Evolutionary conservation across 345 rosid genomes (phyloP).

Genomic region (Bretschneidera sinensis): DNA sequence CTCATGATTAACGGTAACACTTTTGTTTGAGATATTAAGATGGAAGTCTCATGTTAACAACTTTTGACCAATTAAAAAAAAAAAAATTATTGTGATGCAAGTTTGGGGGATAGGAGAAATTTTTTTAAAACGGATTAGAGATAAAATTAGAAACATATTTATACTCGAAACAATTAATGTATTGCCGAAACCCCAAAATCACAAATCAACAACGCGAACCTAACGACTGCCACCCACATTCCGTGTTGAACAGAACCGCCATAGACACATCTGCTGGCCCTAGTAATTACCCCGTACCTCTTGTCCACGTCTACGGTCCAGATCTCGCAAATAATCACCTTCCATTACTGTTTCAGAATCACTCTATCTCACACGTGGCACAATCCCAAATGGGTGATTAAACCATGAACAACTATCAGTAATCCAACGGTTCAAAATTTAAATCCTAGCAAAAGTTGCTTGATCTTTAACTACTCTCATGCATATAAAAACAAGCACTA

Average conservation of each 20-base stretch:
- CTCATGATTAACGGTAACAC: too few species aligned
- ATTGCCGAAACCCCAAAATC: too few species aligned
- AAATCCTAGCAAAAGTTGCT: background rate
- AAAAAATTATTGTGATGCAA: too few species aligned
- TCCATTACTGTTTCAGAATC: too few species aligned
- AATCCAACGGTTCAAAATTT: background rate
- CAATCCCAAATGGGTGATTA: background rate
- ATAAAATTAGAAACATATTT: too few species aligned
- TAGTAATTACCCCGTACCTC: background rate
- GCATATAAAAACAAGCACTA: background rate
- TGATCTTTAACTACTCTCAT: slow-evolving; percentile 3
- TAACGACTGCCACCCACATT: slow-evolving; percentile 5
- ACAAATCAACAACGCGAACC: background rate
- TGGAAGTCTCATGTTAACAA: too few species aligned
- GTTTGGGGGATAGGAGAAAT: too few species aligned
- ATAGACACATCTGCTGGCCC: background rate
- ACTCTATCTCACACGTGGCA: slow-evolving; percentile 5
- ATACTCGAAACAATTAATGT: too few species aligned
- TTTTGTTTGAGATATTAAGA: too few species aligned
- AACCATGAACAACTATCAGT: background rate
- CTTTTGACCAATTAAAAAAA: too few species aligned
- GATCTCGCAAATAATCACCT: background rate
- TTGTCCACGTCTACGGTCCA: slow-evolving; percentile 6
- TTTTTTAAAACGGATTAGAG: too few species aligned
- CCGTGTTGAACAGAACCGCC: background rate